A percentile compares a stretch with the other conserved stretches of the same genome.
These are phyloP conservation scores for Escallonia herrerae DNA, from an alignment of 129 eudicot genomes.

Conservation along the genomic window DNA sequence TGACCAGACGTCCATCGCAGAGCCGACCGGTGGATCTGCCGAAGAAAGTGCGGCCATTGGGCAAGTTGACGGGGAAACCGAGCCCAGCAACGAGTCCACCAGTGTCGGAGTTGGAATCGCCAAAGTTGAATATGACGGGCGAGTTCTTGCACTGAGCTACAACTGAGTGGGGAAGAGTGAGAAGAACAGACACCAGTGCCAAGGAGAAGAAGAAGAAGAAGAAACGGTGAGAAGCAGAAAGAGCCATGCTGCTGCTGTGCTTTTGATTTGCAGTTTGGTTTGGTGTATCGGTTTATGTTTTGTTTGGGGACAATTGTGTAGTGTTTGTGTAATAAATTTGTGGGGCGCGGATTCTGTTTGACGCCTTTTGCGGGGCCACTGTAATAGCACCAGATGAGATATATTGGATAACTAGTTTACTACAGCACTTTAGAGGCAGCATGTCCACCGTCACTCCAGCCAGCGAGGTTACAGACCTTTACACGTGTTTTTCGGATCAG, in stretches of 20 bases:
- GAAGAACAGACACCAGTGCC: not conserved
- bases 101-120: conserved; percentile 95
- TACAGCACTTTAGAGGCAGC: too few species aligned
- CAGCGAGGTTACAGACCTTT: too few species aligned
- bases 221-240: not conserved
- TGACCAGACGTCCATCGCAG: conserved; percentile 80
- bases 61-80: conserved; percentile 49
- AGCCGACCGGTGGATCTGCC: conserved; percentile 67
- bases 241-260: not conserved
- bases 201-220: not conserved
- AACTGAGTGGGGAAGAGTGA: not conserved
- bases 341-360: too few species aligned
- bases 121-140: conserved; percentile 77
- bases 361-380: too few species aligned
- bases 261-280: too few species aligned
- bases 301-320: too few species aligned
- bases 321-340: too few species aligned
- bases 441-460: too few species aligned
- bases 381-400: too few species aligned
- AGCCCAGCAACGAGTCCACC: conserved; percentile 88
- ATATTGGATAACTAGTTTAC: too few species aligned
- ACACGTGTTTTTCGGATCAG: too few species aligned
- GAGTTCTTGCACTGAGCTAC: conserved; percentile 24
- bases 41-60: conserved; percentile 80
- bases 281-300: too few species aligned